phyloP scores from a whole-genome alignment of 2,329 filamentous ascomycete species.

The Fusarium transvaalense region DNA sequence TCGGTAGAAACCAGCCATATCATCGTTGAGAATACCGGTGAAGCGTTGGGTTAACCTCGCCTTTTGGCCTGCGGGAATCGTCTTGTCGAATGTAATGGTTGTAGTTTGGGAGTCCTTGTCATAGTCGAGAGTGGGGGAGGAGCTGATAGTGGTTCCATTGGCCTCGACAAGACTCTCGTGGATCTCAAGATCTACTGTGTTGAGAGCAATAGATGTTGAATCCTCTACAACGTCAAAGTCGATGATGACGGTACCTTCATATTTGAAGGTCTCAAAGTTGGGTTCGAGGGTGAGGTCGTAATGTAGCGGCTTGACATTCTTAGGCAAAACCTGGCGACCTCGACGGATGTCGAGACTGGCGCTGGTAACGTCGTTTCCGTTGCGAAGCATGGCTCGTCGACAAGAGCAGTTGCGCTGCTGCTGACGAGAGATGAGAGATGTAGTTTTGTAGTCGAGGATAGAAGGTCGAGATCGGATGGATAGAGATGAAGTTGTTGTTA shows the following conservation, averaged over 20 bases:
- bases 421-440: conserved; percentile 29
- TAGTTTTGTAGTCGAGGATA: conserved; percentile 6
- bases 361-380: conserved; percentile 43
- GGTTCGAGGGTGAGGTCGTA: conserved; percentile 94
- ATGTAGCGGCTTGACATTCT: conserved; percentile 91
- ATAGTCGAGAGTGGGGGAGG: conserved; percentile 69
- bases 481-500: conserved; percentile 10
- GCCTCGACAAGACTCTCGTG: conserved; percentile 67
- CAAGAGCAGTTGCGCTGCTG: conserved; percentile 48
- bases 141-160: conserved; percentile 62
- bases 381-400: conserved; percentile 49
- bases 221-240: conserved; percentile 89
- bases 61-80: conserved; percentile 79
- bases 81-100: conserved; percentile 81
- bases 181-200: conserved; percentile 88
- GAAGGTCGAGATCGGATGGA: conserved; percentile 1
- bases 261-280: conserved; percentile 88
- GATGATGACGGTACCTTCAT: conserved; percentile 85
- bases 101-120: conserved; percentile 85
- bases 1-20: conserved; percentile 98
- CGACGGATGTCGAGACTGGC: conserved; percentile 48
- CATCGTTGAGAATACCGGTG: conserved; percentile 85
- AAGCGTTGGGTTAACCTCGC: conserved; percentile 74
- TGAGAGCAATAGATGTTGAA: conserved; percentile 86
- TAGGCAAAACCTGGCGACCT: conserved; percentile 83